A percentile compares a stretch with the other conserved stretches of the same genome.
Evolutionary conservation across 495 filamentous ascomycete genomes (phyloP).

Genomic region (Aspergillus taichungensis): DNA sequence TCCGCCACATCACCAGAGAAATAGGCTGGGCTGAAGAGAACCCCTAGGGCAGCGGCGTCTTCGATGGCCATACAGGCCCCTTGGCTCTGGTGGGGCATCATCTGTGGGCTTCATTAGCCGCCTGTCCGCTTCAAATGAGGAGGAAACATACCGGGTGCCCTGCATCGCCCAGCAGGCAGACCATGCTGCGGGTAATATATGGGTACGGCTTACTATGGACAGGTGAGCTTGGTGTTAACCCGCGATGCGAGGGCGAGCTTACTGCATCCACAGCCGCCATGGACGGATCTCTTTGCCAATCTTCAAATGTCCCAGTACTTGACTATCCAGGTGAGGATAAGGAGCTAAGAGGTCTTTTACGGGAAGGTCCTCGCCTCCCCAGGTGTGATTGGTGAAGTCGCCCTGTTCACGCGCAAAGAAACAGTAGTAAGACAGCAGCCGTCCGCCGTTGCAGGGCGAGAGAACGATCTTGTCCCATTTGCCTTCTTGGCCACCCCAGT

Average conservation of each 20-base stretch:
- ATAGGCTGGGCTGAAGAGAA: slow-evolving; percentile 35
- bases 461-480: slow-evolving; percentile 43
- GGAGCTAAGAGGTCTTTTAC: slow-evolving; percentile 37
- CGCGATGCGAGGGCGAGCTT: background rate
- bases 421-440: slow-evolving; percentile 41
- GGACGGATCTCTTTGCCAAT: slow-evolving; percentile 39
- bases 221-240: too few relatives aligned
- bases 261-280: slow-evolving; percentile 42
- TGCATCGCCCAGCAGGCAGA: slow-evolving; percentile 33
- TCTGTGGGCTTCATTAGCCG: slow-evolving; percentile 11
- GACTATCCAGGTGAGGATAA: slow-evolving; percentile 34
- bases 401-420: slow-evolving; percentile 39
- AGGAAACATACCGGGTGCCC: slow-evolving; percentile 22
- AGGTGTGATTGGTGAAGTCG: slow-evolving; percentile 33
- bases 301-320: slow-evolving; percentile 29
- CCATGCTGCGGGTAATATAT: slow-evolving; percentile 20
- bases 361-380: slow-evolving; percentile 27
- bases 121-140: background rate
- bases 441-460: slow-evolving; percentile 39
- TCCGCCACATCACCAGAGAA: slow-evolving; percentile 33
- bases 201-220: slow-evolving; percentile 27
- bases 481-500: slow-evolving; percentile 42
- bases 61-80: slow-evolving; percentile 45
- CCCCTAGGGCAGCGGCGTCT: slow-evolving; percentile 39
- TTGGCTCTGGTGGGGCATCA: slow-evolving; percentile 46